Evolutionary conservation across 2,329 filamentous ascomycete genomes (phyloP).

Genomic region (Claviceps spartinae): DNA sequence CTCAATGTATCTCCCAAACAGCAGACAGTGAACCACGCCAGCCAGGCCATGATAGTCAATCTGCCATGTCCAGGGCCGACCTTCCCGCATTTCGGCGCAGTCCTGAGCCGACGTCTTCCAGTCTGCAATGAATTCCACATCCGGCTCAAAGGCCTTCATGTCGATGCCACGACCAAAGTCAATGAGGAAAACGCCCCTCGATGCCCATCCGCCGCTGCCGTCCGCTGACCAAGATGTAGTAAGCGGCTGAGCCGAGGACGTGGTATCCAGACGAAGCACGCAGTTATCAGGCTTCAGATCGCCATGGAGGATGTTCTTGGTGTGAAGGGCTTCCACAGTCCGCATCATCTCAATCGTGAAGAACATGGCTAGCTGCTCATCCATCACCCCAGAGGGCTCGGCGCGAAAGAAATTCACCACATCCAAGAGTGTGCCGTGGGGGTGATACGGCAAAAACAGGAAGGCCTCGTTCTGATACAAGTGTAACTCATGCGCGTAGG

Average conservation of each 20-base stretch:
- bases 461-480: conserved; percentile 84
- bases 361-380: conserved; percentile 89
- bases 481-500: conserved; percentile 80
- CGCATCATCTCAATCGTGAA: conserved; percentile 84
- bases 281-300: conserved; percentile 96
- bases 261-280: conserved; percentile 62
- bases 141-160: conserved; percentile 66
- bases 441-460: conserved; percentile 72
- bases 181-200: conserved; percentile 73
- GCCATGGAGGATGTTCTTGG: conserved; percentile 70
- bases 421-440: conserved; percentile 88
- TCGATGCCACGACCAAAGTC: conserved; percentile 94
- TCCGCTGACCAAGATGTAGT: conserved; percentile 54
- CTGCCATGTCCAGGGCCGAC: conserved; percentile 92
- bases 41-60: conserved; percentile 93
- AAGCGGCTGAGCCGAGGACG: conserved; percentile 31
- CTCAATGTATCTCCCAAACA: conserved; percentile 93
- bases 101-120: conserved; percentile 83
- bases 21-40: conserved; percentile 71
- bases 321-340: conserved; percentile 76
- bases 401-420: conserved; percentile 75
- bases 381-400: conserved; percentile 63
- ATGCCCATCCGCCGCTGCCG: conserved; percentile 64
- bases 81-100: conserved; percentile 90
- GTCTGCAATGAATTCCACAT: conserved; percentile 78